Percentiles rank a stretch among this genome's conserved stretches.
Conservation (phyloP, 2,329 filamentous ascomycete genomes). For the Cryphonectria parasitica region DNA sequence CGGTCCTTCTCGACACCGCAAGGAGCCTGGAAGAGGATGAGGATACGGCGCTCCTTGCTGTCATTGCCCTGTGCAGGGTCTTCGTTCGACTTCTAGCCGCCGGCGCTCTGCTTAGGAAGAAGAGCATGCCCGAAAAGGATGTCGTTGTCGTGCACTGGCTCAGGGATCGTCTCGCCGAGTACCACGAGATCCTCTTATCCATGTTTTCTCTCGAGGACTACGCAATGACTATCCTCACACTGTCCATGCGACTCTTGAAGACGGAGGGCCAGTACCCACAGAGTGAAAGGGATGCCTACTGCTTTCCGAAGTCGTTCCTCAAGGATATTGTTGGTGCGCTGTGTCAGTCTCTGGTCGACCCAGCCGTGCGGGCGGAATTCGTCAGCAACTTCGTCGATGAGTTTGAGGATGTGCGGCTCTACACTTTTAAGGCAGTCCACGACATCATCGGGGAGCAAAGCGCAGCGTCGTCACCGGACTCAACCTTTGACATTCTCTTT, state of each 20-base stretch:
- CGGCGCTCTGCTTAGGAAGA: constrained; percentile 69
- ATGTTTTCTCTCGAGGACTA: constrained; percentile 64
- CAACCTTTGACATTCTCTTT: constrained; percentile 60
- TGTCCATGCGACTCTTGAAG: constrained; percentile 84
- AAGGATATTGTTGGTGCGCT: constrained; percentile 65
- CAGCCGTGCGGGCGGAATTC: constrained; percentile 71
- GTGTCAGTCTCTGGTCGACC: constrained; percentile 60
- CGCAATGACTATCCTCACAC: constrained; percentile 73
- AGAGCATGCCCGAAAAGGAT: constrained; percentile 72
- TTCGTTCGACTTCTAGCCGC: constrained; percentile 81
- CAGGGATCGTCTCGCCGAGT: constrained; percentile 73
- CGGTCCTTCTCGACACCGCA: constrained; percentile 67
- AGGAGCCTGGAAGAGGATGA: constrained; percentile 52
- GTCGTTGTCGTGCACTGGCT: constrained; percentile 77
- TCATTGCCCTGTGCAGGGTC: constrained; percentile 81
- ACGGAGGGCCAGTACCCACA: constrained; percentile 70
- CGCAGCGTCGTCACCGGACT: constrained; percentile 35
- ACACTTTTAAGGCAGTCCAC: constrained; percentile 71
- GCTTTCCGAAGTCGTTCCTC: constrained; percentile 72
- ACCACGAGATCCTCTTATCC: constrained; percentile 63
- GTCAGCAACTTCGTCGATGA: constrained; percentile 76
- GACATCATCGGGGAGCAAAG: constrained; percentile 35
- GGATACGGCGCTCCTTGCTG: constrained; percentile 67
- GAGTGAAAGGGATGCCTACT: constrained; percentile 61
- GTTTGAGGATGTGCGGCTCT: constrained; percentile 84